These are phyloP conservation scores for Rhodocollybia butyracea DNA, from an alignment of 768 basidiomycete species.

Conservation along the genomic window DNA sequence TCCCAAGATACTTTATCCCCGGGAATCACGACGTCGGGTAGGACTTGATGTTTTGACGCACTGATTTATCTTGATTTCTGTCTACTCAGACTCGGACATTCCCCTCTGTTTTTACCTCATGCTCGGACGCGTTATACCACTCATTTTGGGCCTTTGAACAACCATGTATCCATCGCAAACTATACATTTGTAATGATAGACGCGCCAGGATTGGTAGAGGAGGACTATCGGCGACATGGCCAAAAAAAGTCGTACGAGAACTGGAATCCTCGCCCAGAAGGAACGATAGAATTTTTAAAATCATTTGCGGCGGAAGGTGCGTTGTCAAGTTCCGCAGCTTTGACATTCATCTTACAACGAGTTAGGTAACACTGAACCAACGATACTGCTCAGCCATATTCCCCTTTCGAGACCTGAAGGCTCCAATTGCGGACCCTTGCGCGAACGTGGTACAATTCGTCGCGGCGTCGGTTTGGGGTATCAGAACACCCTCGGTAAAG, in stretches of 20 bases:
- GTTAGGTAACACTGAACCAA: conserved; percentile 30
- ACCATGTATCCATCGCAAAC: conserved; percentile 59
- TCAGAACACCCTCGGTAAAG: conserved; percentile 75
- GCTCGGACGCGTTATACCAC: conserved; percentile 57
- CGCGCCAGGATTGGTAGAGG: conserved; percentile 70
- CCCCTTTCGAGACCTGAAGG: conserved; percentile 76
- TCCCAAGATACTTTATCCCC: conserved; percentile 70
- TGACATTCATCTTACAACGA: too few species aligned
- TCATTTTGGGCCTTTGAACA: conserved; percentile 76
- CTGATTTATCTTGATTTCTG: conserved; percentile 6
- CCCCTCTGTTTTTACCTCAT: conserved; percentile 39
- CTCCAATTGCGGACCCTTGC: conserved; percentile 69
- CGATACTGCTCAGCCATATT: conserved; percentile 83
- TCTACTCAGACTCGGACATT: conserved; percentile 40
- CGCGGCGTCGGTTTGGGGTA: conserved; percentile 78
- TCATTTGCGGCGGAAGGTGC: conserved; percentile 26
- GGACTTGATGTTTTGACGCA: conserved; percentile 9
- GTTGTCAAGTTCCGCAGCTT: conserved; percentile 9
- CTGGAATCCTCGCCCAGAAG: conserved; percentile 47
- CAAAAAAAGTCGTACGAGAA: conserved; percentile 36
- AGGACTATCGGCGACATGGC: conserved; percentile 53
- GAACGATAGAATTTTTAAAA: conserved; percentile 54
- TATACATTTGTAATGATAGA: conserved; percentile 74
- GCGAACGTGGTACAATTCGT: conserved; percentile 72
- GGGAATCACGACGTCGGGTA: conserved; percentile 93